phyloP scores from a whole-genome alignment of 2,329 filamentous ascomycete genomes.

The Leptographium procerum region DNA sequence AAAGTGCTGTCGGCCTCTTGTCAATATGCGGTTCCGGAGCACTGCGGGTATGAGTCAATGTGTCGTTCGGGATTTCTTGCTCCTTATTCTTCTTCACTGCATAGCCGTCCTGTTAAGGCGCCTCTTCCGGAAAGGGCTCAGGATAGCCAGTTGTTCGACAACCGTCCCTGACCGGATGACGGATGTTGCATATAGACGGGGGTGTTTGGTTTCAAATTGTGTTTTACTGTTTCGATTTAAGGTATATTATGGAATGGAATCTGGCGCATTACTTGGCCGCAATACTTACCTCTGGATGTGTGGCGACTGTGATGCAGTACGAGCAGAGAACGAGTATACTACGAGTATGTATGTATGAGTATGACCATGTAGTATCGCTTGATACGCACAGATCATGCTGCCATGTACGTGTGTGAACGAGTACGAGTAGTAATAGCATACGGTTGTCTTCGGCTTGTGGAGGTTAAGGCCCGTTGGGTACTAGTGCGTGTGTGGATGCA shows the following conservation, averaged over 20 bases:
- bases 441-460: too few relatives aligned
- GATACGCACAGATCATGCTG: too few relatives aligned
- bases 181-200: conserved; percentile 11
- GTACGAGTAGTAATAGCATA: too few relatives aligned
- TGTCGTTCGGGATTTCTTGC: conserved; percentile 1
- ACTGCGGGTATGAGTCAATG: conserved; percentile 1
- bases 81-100: neutral
- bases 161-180: neutral
- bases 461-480: too few relatives aligned
- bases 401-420: too few relatives aligned
- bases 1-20: neutral
- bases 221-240: neutral
- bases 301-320: neutral
- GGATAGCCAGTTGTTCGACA: neutral
- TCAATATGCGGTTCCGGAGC: neutral
- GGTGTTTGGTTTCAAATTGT: conserved; percentile 5
- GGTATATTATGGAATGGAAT: neutral
- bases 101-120: neutral
- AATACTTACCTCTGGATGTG: neutral
- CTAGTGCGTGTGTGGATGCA: too few relatives aligned
- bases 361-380: too few relatives aligned
- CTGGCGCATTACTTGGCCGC: neutral
- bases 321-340: neutral
- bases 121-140: neutral
- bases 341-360: neutral